A percentile compares a stretch with the other conserved stretches of the same genome.
phyloP scores from a whole-genome alignment of 495 filamentous ascomycete species.

The Penicillium longicatenatum region DNA sequence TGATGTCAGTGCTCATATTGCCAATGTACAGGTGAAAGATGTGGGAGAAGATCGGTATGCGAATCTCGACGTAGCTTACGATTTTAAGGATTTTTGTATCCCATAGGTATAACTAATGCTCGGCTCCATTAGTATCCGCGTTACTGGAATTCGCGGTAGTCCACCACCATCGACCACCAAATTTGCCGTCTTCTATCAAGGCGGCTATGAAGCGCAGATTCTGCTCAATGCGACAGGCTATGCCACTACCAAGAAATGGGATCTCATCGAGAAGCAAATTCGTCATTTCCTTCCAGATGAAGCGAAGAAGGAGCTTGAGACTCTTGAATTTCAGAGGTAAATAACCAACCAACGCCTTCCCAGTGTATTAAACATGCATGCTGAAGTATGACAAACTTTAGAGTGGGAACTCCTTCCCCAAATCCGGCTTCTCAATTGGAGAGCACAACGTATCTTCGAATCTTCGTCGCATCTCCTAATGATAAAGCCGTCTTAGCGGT shows the following conservation, averaged over 20 bases:
- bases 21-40: conserved; percentile 40
- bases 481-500: conserved; percentile 17
- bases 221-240: conserved; percentile 45
- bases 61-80: not conserved
- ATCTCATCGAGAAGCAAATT: conserved; percentile 39
- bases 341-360: not conserved
- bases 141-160: conserved; percentile 44
- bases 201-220: conserved; percentile 48
- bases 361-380: not conserved
- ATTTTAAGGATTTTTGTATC: not conserved
- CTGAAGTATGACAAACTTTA: conserved; percentile 4
- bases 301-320: conserved; percentile 23
- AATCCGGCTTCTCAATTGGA: conserved; percentile 25
- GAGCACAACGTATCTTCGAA: conserved; percentile 36
- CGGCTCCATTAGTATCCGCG: conserved; percentile 31
- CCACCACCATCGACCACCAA: conserved; percentile 59
- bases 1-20: conserved; percentile 53
- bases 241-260: conserved; percentile 42
- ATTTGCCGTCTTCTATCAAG: conserved; percentile 50
- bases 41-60: conserved; percentile 27
- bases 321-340: conserved; percentile 34
- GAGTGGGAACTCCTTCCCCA: conserved; percentile 27
- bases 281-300: conserved; percentile 23
- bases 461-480: conserved; percentile 26
- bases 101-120: not conserved